phyloP scores from a whole-genome alignment of 352 stramenopile species.

The Phytophthora sojae region DNA sequence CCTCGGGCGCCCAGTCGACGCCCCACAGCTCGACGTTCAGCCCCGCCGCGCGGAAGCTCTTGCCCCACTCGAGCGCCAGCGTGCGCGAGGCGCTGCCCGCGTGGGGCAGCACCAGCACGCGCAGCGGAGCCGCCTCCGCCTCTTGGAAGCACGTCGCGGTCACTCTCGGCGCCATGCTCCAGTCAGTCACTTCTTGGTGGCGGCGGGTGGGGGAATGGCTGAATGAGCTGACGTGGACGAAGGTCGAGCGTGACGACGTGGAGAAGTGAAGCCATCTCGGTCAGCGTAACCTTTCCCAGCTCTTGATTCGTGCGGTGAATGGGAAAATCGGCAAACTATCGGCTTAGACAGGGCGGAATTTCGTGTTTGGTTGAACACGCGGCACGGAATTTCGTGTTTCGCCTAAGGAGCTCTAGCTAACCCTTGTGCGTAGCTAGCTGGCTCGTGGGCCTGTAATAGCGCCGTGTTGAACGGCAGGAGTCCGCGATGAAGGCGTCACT shows the following conservation, averaged over 20 bases:
- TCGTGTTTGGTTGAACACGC: not conserved
- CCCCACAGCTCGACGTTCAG: conserved; percentile 66
- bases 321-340: not conserved
- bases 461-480: too few species aligned
- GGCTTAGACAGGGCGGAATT: not conserved
- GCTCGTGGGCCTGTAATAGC: too few species aligned
- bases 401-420: too few species aligned
- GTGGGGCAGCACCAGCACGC: conserved; percentile 69
- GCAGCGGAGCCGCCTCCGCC: conserved; percentile 65
- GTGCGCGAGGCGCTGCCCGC: conserved; percentile 54
- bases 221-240: not conserved
- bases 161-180: conserved; percentile 45
- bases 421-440: too few species aligned
- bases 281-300: too few species aligned
- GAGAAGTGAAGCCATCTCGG: too few species aligned
- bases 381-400: not conserved
- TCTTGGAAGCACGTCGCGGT: conserved; percentile 69
- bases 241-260: too few species aligned
- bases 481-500: too few species aligned
- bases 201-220: conserved; percentile 16
- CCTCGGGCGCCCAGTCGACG: conserved; percentile 63
- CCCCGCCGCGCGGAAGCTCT: conserved; percentile 42
- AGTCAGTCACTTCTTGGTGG: conserved; percentile 7
- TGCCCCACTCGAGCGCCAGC: conserved; percentile 56
- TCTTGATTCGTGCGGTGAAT: too few species aligned